Evolutionary conservation across 805 yeast species (phyloP).

Genomic region (Priceomyces melissophilus): DNA sequence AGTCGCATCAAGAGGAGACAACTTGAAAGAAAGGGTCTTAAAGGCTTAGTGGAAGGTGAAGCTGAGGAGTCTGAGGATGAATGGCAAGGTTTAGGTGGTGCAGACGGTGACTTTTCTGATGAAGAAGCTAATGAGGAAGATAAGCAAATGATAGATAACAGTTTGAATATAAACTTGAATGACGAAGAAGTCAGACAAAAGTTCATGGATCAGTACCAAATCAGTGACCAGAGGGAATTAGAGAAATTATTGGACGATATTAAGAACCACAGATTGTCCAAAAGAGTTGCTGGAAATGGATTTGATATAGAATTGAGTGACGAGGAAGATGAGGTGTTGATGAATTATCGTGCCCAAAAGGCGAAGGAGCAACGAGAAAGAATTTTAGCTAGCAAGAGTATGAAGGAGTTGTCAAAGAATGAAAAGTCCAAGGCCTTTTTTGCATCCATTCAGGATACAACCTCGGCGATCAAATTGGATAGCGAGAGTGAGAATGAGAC

Average conservation of each 20-base stretch:
- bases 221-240: constrained; percentile 59
- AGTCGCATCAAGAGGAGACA: constrained; percentile 41
- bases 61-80: constrained; percentile 90
- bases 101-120: constrained; percentile 56
- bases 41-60: constrained; percentile 68
- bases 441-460: constrained; percentile 55
- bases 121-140: constrained; percentile 68
- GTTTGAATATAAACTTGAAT: constrained; percentile 52
- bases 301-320: constrained; percentile 66
- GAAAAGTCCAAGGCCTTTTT: constrained; percentile 66
- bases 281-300: constrained; percentile 49
- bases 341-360: constrained; percentile 43
- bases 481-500: constrained; percentile 18
- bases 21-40: constrained; percentile 56
- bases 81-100: constrained; percentile 79
- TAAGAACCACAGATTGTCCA: constrained; percentile 67
- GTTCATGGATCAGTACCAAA: constrained; percentile 57
- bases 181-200: constrained; percentile 56
- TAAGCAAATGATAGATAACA: constrained; percentile 75
- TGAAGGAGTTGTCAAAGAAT: constrained; percentile 44
- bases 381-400: constrained; percentile 44
- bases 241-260: constrained; percentile 68
- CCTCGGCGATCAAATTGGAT: constrained; percentile 22
- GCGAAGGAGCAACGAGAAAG: constrained; percentile 47
- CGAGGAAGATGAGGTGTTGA: constrained; percentile 63